Conservation (phyloP, 495 filamentous ascomycete genomes). For the Xylaria longipes region DNA sequence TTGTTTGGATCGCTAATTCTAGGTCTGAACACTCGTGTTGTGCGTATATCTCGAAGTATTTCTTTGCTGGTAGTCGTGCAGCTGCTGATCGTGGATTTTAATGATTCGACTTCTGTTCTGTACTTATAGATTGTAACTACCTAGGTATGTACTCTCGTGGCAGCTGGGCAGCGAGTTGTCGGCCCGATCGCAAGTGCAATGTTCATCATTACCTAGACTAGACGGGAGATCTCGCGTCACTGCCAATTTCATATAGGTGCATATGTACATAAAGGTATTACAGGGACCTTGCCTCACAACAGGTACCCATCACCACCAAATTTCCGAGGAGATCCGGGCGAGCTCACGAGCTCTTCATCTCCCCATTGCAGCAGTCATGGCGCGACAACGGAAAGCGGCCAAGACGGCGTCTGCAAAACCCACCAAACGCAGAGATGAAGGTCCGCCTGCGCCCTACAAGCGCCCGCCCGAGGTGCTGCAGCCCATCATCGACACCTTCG, state of each 20-base stretch:
- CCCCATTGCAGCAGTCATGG: slow-evolving; percentile 23
- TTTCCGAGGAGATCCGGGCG: slow-evolving; percentile 12
- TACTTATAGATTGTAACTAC: not conserved
- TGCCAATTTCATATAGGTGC: too few species aligned
- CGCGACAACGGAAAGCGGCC: slow-evolving; percentile 31
- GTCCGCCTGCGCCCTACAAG: slow-evolving; percentile 67
- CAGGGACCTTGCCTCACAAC: not conserved
- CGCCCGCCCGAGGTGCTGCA: slow-evolving; percentile 62
- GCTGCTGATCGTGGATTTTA: not conserved
- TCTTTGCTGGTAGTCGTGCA: not conserved
- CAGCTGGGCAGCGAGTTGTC: too few species aligned
- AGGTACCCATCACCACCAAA: slow-evolving; percentile 5
- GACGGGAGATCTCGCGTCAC: too few species aligned
- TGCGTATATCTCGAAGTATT: not conserved
- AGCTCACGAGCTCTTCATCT: slow-evolving; percentile 4
- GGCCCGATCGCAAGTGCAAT: too few species aligned
- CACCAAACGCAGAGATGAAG: slow-evolving; percentile 33
- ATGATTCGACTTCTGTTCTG: not conserved
- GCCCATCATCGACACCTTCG: slow-evolving; percentile 67
- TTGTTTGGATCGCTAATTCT: not conserved
- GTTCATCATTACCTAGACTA: too few species aligned
- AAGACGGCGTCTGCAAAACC: slow-evolving; percentile 30
- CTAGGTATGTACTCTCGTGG: too few species aligned
- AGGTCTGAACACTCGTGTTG: not conserved
- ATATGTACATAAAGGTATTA: not conserved